Base-by-base conservation (phyloP, 208 protist species). In the Trypanosoma mega region DNA sequence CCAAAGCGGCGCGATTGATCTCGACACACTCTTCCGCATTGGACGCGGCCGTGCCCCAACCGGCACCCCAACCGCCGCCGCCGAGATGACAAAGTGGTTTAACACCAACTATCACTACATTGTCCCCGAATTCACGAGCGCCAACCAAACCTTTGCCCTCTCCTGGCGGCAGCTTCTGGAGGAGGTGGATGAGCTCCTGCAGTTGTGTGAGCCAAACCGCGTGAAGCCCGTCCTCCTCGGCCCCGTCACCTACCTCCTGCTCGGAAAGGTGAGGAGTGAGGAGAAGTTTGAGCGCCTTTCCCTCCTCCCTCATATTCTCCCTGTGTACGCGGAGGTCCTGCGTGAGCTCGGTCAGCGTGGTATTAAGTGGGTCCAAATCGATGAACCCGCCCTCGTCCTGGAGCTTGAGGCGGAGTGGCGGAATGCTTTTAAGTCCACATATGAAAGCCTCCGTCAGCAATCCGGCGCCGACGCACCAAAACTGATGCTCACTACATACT, bases 41-140 rank as follows among this genome's bases (percentile, higher is more conserved):
- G 90, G 52, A n/a, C 80, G 92, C 46, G 92, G 92, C 45, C 76
- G 76, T 21, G 72, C 75, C 3, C 69, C 73, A 2, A 76, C 68
- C 45, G 79, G 78, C n/a, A 52, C 53, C 1, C 75, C 79, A 24
- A 81, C 85, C 4, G 71, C 76, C 9, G 76, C 80, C 0, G 47
- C 81, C 5, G 87, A 97, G 59, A 97, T 97, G 92, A 94, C 80
- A 34, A 97, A 97, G 61, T 97, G 88, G 87, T 96, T 97, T 64
- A 92, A 97, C 62, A 95, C 90, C 27, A 97, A 97, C 76, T 97
- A 97, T 59, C 92, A 97, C 58, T 95, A 93, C 72, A 92, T 96
- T 45, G 89, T 95, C 36, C 92, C 92, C 31, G 92, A 97, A 68
- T 90, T 97, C 54, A 71, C 66, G 18, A 66, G 58, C 39, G 52